These are phyloP conservation scores for Marchantia polymorpha DNA, from an alignment of 225 moss, liverwort and hornwort species.

Conservation along the genomic window DNA sequence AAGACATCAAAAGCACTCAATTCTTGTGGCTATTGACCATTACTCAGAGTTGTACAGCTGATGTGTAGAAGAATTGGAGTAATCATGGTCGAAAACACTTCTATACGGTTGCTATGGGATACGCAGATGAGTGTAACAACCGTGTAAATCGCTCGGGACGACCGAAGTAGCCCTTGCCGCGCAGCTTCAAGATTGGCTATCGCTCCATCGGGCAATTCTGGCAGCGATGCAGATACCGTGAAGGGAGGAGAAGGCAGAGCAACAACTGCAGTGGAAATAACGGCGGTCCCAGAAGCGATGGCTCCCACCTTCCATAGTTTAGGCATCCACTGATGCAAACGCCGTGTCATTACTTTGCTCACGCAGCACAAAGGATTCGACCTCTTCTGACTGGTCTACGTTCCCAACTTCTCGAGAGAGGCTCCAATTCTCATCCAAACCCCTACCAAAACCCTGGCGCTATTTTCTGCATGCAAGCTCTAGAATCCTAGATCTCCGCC, in stretches of 20 bases:
- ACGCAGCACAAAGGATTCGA: not conserved
- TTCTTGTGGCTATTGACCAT: no score
- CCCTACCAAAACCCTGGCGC: not conserved
- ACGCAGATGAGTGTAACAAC: slow-evolving; percentile 21
- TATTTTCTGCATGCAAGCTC: not conserved
- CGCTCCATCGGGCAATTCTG: slow-evolving; percentile 19
- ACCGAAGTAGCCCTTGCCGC: slow-evolving; percentile 59
- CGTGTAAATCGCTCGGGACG: slow-evolving; percentile 78
- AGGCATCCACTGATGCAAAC: slow-evolving; percentile 36
- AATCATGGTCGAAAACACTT: not conserved
- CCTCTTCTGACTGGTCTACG: not conserved
- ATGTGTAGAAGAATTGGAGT: no score
- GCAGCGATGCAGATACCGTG: not conserved
- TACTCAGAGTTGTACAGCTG: no score
- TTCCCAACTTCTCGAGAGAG: not conserved
- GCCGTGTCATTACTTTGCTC: slow-evolving; percentile 28
- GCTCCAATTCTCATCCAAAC: not conserved
- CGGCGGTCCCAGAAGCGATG: slow-evolving; percentile 27
- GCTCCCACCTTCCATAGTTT: slow-evolving; percentile 31
- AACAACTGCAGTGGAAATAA: slow-evolving; percentile 7
- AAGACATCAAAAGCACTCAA: no score
- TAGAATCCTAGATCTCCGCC: no score
- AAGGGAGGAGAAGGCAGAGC: not conserved
- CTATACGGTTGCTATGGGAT: not conserved
- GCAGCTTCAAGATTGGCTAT: slow-evolving; percentile 49